Base-by-base conservation (phyloP, 2,329 filamentous ascomycete genomes). In the Sclerotinia glacialis region DNA sequence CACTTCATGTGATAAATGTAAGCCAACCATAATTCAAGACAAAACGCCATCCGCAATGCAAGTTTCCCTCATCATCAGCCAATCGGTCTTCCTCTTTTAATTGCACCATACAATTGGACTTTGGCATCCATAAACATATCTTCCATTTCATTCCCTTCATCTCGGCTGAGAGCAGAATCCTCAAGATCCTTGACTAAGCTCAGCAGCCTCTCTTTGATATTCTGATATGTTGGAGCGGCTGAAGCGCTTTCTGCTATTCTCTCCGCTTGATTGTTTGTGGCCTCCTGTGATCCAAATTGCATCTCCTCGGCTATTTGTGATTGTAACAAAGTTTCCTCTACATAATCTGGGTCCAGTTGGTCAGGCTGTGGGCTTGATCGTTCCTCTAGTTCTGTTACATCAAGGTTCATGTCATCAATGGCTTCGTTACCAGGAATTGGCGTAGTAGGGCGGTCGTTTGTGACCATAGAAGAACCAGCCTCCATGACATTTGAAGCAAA, bases 121-220 rank as follows among this genome's bases (percentile, higher is more conserved):
- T 90, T 89, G 70, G 94, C 86, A 76, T 94, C 89, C 80, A 93
- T 91, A 75, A 95, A 82, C 72, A 92, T 79, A 74, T 93, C 89
- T 74, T 95, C 91, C 71, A 95, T 83, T 75, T 89, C 83, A 67
- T 87, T 83, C 64, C 92, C 85, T 68, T 91, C 87, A 14, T 85
- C 81, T 14, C 85, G 82, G 21, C 86, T 86, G 52, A 96, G 78
- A 21, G 84, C 80, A 28, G 87, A 81, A 37, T 78, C 79, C 64
- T 83, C 84, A 67, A 93, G 80, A 69, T 86, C 83, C 26, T 82
- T 80, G 31, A 95, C 77, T 0, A 89, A 80, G 78, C 79, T 69
- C 79, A 81, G 53, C 89, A 81, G 47, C 82, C 80, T 67, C 77
- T 77, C 68, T 87, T 80, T 67, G 90, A 86, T 70, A 78, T 79